Evolutionary conservation across 805 yeast species (phyloP), one percentile per base, ranked within the genome.

Genomic region (Brettanomyces naardenensis): DNA sequence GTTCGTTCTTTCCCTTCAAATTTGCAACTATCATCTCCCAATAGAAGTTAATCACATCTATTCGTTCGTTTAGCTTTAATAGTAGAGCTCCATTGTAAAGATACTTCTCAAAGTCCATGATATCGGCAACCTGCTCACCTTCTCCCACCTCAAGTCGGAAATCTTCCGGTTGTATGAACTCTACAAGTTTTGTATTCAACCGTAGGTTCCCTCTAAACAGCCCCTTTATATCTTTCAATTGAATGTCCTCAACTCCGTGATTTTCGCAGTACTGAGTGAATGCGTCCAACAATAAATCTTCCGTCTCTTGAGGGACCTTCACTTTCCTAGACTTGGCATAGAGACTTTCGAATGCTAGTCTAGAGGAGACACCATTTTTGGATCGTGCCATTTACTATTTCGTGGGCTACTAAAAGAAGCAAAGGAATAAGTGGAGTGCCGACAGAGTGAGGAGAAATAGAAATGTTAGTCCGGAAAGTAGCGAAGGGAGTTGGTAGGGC

Each of bases 91-190:
- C 69, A 33, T 51, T 52, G 28, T 54, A 51, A 25, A 72, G 38
- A 28, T 69, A 53, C 39, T 62, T 64, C 32, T 70, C 75, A 43
- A 72, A 69, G 46, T 71, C 78, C 10, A 73, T 61, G 3, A 73
- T 51, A 26, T 63, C 48, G 1, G 40, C 35, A 0, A 73, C 65
- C 3, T 35, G 37, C 18, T 42, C 39, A 9, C 32, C 21, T n/a
- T n/a, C 33, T 5, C 13, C 11, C 0, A 65, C 70, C 14, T 61
- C 68, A 9, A 70, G 44, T 1, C 56, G 44, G 19, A 69, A 43
- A 9, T 62, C 58, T 0, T 49, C 48, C 1, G 39, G 34, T 3
- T 53, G 44, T 10, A 66, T 30, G 58, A 56, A 38, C 43, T 43
- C 10, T 37, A 52, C 34, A 55, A 60, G n/a, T 47, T 52, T 29